Conservation (phyloP, 2,329 filamentous ascomycete genomes). For the Ophiocordyceps robertsii region DNA sequence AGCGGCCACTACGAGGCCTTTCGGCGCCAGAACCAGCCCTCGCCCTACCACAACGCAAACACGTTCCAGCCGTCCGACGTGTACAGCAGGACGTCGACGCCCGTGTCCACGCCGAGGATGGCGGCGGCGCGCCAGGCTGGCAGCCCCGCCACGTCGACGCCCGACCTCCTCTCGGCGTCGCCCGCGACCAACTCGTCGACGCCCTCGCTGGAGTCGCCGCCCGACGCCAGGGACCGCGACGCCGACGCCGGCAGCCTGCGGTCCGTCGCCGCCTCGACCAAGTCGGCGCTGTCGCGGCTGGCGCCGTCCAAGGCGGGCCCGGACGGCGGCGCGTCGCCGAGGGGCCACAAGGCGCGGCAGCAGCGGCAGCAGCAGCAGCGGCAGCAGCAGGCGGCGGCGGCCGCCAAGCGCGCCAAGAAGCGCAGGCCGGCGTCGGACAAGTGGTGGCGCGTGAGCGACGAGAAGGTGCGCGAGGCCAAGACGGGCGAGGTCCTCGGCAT, state of each 20-base stretch:
- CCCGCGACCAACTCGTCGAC: conserved; percentile 21
- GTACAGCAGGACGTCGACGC: conserved; percentile 51
- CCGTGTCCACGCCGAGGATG: conserved; percentile 33
- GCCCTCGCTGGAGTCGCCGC: conserved; percentile 21
- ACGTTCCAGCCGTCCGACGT: conserved; percentile 63
- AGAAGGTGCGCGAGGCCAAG: conserved; percentile 90
- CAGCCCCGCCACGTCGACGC: conserved; percentile 32
- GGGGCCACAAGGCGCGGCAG: conserved; percentile 6
- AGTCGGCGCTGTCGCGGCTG: conserved; percentile 37
- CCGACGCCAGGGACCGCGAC: conserved; percentile 23
- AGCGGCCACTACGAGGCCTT: conserved; percentile 98
- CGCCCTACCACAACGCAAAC: conserved; percentile 72
- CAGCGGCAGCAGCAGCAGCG: too few relatives aligned
- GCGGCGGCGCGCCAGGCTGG: conserved; percentile 21
- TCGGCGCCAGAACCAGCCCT: conserved; percentile 64
- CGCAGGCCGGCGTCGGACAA: conserved; percentile 47
- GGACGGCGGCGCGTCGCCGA: conserved; percentile 10
- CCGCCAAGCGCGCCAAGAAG: conserved; percentile 31
- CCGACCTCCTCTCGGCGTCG: conserved; percentile 29
- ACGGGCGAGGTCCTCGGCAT: conserved; percentile 82
- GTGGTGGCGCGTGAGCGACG: conserved; percentile 98
- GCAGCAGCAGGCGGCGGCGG: conserved; percentile 3
- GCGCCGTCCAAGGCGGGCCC: conserved; percentile 22
- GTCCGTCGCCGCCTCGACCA: conserved; percentile 43
- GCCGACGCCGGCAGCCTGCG: conserved; percentile 37